These are phyloP conservation scores for Colletotrichum ledebouriae DNA, from an alignment of 2,329 filamentous ascomycete species.

Conservation along the genomic window DNA sequence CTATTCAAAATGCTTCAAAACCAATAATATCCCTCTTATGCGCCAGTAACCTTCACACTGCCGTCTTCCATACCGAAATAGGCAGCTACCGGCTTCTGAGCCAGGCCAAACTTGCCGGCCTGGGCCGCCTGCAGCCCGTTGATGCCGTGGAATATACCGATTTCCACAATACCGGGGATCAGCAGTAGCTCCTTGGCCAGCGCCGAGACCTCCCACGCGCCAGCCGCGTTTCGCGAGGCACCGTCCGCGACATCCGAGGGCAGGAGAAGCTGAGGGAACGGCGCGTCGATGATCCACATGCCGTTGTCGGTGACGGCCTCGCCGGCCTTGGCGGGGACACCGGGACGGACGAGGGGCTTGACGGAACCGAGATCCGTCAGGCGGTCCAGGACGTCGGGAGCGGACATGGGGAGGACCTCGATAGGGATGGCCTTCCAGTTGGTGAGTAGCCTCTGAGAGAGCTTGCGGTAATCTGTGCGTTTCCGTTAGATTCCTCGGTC, in stretches of 20 bases:
- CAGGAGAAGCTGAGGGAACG: slow-evolving; percentile 82
- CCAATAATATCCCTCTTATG: slow-evolving; percentile 11
- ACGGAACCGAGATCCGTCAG: slow-evolving; percentile 80
- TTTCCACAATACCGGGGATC: slow-evolving; percentile 90
- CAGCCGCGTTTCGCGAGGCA: slow-evolving; percentile 58
- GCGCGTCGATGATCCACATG: slow-evolving; percentile 90
- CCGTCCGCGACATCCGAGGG: slow-evolving; percentile 60
- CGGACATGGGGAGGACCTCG: slow-evolving; percentile 90
- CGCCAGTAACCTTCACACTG: slow-evolving; percentile 65
- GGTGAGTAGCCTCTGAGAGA: slow-evolving; percentile 79
- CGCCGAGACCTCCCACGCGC: slow-evolving; percentile 83
- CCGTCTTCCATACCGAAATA: slow-evolving; percentile 95
- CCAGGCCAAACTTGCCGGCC: slow-evolving; percentile 71
- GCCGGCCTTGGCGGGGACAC: slow-evolving; percentile 82
- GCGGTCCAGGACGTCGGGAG: slow-evolving; percentile 79
- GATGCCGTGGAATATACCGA: slow-evolving; percentile 88
- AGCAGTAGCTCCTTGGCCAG: slow-evolving; percentile 82
- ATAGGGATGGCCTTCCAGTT: slow-evolving; percentile 91
- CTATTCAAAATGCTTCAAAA: not conserved
- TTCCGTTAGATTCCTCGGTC: slow-evolving; percentile 8
- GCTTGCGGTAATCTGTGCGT: slow-evolving; percentile 84
- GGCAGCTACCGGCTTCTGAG: slow-evolving; percentile 91
- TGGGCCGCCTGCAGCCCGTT: slow-evolving; percentile 77
- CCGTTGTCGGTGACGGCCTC: slow-evolving; percentile 74
- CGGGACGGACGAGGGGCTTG: slow-evolving; percentile 78